A percentile compares a stretch with the other conserved stretches of the same genome.
phyloP scores from a whole-genome alignment of 306 rosid genomes.

The Quercus gilva region DNA sequence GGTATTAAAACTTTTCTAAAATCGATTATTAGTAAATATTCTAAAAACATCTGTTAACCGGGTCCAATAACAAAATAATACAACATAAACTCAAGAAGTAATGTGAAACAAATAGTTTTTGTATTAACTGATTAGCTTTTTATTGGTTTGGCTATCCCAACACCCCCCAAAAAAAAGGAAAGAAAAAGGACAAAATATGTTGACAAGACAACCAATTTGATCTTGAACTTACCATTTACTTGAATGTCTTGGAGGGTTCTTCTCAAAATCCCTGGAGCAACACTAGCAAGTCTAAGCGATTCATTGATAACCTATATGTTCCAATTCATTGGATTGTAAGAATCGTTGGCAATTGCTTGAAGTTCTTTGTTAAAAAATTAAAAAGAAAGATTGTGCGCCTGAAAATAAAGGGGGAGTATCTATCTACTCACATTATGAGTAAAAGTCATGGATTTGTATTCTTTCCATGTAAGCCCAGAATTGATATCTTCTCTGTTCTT shows the following conservation, averaged over 20 bases:
- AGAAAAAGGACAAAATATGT: too few species aligned
- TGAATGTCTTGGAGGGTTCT: neutral
- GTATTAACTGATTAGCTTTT: too few species aligned
- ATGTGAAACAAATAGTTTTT: too few species aligned
- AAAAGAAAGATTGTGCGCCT: neutral
- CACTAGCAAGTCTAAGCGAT: neutral
- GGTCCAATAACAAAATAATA: too few species aligned
- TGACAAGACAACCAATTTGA: neutral
- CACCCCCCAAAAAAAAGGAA: too few species aligned
- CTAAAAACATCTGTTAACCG: rapidly evolving
- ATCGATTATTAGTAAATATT: too few species aligned
- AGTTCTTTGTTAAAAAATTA: neutral
- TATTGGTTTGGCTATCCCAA: too few species aligned
- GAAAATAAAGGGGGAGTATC: neutral
- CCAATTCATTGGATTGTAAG: neutral
- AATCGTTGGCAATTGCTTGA: neutral
- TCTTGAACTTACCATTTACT: neutral
- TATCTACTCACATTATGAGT: neutral
- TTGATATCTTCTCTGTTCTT: too few species aligned
- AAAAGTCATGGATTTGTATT: neutral
- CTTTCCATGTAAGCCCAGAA: too few species aligned
- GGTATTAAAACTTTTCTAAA: too few species aligned
- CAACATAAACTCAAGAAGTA: too few species aligned
- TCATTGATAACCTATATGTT: neutral
- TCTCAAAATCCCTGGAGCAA: constrained; percentile 2